Evolutionary conservation across 2,329 filamentous ascomycete species (phyloP).

Genomic region (Chaetomium sp.): DNA sequence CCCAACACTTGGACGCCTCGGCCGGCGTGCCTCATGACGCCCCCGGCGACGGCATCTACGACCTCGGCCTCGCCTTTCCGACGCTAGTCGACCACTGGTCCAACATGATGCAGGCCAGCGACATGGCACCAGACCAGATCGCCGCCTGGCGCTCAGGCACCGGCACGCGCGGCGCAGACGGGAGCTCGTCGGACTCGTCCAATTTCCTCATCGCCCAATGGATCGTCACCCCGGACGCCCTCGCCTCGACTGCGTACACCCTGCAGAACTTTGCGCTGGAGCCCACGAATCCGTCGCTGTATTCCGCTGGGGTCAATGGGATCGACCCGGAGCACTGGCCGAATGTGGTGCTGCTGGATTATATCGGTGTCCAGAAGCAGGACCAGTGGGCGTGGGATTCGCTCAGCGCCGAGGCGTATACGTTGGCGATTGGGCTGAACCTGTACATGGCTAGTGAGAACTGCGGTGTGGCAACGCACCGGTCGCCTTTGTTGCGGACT

Average conservation of each 20-base stretch:
- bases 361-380: slow-evolving; percentile 27
- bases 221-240: slow-evolving; percentile 26
- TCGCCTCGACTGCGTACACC: slow-evolving; percentile 23
- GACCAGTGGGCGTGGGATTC: slow-evolving; percentile 24
- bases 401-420: slow-evolving; percentile 29
- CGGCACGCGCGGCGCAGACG: slow-evolving; percentile 1
- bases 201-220: slow-evolving; percentile 29
- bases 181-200: slow-evolving; percentile 9
- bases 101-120: slow-evolving; percentile 16
- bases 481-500: slow-evolving; percentile 23
- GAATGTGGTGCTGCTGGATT: slow-evolving; percentile 29
- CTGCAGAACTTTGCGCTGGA: slow-evolving; percentile 28
- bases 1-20: slow-evolving; percentile 11
- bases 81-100: slow-evolving; percentile 28
- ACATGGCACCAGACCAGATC: slow-evolving; percentile 17
- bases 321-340: slow-evolving; percentile 25
- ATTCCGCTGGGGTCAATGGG: slow-evolving; percentile 27
- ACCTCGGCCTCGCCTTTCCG: slow-evolving; percentile 15
- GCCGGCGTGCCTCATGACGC: slow-evolving; percentile 21
- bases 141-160: slow-evolving; percentile 17
- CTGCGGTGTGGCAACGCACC: slow-evolving; percentile 23
- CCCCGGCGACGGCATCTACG: slow-evolving; percentile 28
- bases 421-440: slow-evolving; percentile 28
- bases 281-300: slow-evolving; percentile 31
- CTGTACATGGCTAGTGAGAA: slow-evolving; percentile 32